These are phyloP conservation scores for Geotrichum ghanense DNA, from an alignment of 805 yeast genomes.

Conservation along the genomic window DNA sequence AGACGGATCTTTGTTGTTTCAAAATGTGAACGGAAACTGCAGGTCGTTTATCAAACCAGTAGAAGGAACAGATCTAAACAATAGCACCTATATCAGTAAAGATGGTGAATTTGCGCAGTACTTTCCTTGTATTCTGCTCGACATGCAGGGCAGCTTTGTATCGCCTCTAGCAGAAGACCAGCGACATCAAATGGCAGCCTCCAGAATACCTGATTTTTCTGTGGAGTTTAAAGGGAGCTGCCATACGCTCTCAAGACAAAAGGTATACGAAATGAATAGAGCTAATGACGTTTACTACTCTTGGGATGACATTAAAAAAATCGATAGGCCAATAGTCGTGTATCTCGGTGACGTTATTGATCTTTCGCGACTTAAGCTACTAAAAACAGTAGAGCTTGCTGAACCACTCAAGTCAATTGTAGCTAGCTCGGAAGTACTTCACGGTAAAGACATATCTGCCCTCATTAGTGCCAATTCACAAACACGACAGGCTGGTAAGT, in stretches of 20 bases:
- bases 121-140: slow-evolving; percentile 56
- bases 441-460: slow-evolving; percentile 64
- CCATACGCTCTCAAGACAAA: slow-evolving; percentile 53
- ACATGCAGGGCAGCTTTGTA: background rate
- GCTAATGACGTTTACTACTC: slow-evolving; percentile 62
- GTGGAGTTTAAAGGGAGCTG: slow-evolving; percentile 65
- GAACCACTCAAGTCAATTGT: slow-evolving; percentile 46
- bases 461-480: slow-evolving; percentile 35
- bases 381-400: slow-evolving; percentile 56
- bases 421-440: slow-evolving; percentile 27
- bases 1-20: slow-evolving; percentile 56
- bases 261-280: slow-evolving; percentile 44
- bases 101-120: slow-evolving; percentile 63
- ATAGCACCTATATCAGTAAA: slow-evolving; percentile 50
- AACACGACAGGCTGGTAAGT: slow-evolving; percentile 51
- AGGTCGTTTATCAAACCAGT: slow-evolving; percentile 63
- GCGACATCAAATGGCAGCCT: slow-evolving; percentile 28
- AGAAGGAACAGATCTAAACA: slow-evolving; percentile 28
- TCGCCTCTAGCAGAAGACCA: background rate
- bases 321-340: slow-evolving; percentile 58
- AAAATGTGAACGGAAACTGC: slow-evolving; percentile 89
- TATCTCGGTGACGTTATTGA: slow-evolving; percentile 72
- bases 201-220: slow-evolving; percentile 46
- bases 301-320: slow-evolving; percentile 63
- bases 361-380: slow-evolving; percentile 55